Evolutionary conservation across 176 grass and related monocot genomes (phyloP), one percentile per base, ranked within the genome.

Genomic region (Avena eriantha): DNA sequence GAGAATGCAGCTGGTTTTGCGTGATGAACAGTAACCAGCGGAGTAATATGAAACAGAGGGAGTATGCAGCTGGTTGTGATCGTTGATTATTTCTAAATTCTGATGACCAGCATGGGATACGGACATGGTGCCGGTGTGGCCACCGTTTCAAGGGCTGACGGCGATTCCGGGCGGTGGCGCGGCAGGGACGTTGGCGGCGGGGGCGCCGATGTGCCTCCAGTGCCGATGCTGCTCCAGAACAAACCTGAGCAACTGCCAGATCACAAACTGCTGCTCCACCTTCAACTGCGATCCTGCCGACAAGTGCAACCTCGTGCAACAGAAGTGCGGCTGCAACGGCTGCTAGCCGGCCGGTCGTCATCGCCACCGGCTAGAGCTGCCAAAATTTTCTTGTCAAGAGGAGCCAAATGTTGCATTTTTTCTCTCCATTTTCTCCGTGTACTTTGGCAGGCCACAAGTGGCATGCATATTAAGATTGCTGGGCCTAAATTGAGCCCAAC

Each of bases 251-350:
- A 77, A 5, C 24, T 77, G 74, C 49, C 49, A 77, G 74, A 34
- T 77, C 7, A 77, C 74, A 16, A 34, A 18, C 49, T 77, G 74
- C 74, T 67, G 45, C 61, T 49, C 57, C 41, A 23, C 7, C 39
- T 64, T 61, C 57, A 26, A 81, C 46, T 35, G 74, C 74, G 29
- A 53, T 16, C 22, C 73, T 16, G 5, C 16, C 26, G 74, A 49
- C 24, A 77, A 77, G 74, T 77, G 74, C 74, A 77, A 55, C 74
- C 2, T 77, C 14, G 74, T 77, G 74, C 74, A 55, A 21, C 16
- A 34, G 3, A 55, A 55, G 49, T 77, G 74, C 49, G 74, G 74
- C 49, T 55, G 74, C 49, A 21, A 53, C 24, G 74, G 74, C 74
- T 55, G 74, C 74, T 77, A 53, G 51, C 8, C 72, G 72, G 46